Evolutionary conservation across 768 basidiomycete species (phyloP).

Genomic region (Rhodotorula babjevae): DNA sequence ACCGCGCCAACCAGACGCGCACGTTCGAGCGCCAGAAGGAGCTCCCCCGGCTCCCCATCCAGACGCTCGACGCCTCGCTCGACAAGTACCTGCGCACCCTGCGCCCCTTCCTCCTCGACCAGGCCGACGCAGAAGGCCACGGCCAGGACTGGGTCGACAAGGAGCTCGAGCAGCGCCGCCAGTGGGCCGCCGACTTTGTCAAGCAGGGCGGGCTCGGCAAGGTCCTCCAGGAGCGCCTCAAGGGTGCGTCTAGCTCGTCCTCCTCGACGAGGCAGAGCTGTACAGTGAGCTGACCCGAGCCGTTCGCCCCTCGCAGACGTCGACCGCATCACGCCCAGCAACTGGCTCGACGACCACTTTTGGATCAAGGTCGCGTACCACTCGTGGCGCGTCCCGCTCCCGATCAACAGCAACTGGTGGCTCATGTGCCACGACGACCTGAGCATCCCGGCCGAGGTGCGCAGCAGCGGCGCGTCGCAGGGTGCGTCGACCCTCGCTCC

Average conservation of each 20-base stretch:
- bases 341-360: conserved; percentile 92
- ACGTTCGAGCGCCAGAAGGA: conserved; percentile 46
- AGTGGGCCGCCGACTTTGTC: conserved; percentile 67
- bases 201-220: conserved; percentile 58
- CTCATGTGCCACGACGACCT: conserved; percentile 73
- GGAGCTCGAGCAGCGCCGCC: conserved; percentile 56
- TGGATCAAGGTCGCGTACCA: conserved; percentile 86
- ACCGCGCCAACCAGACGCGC: conserved; percentile 42
- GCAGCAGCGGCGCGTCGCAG: conserved; percentile 21
- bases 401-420: conserved; percentile 97
- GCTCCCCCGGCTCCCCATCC: conserved; percentile 74
- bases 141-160: conserved; percentile 48
- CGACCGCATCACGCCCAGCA: conserved; percentile 74
- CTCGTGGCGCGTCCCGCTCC: conserved; percentile 75
- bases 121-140: conserved; percentile 54
- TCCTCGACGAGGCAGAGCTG: conserved; percentile 3
- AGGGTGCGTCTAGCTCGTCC: conserved; percentile 52
- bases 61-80: conserved; percentile 67
- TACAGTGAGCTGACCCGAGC: not conserved
- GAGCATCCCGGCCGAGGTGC: conserved; percentile 53
- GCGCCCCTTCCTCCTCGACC: conserved; percentile 71
- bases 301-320: conserved; percentile 56
- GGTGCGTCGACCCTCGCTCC: conserved; percentile 12
- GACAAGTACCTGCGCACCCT: conserved; percentile 72
- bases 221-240: conserved; percentile 65